Conservation (phyloP, 2,329 filamentous ascomycete genomes). For the Drechslerella coelobrocha region DNA sequence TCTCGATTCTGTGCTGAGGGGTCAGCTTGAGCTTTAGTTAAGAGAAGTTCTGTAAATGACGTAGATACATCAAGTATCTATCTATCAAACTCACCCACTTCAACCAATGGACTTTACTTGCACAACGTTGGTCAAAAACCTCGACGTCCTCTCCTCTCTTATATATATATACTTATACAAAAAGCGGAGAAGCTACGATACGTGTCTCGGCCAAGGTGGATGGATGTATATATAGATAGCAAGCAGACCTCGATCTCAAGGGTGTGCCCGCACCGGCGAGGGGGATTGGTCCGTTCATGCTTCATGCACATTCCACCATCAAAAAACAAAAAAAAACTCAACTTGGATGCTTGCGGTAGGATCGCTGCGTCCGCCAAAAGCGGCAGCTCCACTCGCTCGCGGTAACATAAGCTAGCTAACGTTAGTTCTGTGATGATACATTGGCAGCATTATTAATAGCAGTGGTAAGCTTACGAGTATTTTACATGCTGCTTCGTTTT, state of each 20-base stretch:
- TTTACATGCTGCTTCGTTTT: no score
- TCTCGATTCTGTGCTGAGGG: no score
- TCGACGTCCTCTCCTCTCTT: no score
- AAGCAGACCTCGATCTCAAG: no score
- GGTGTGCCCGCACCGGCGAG: constrained; percentile 25
- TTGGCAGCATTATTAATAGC: no score
- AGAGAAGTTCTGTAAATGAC: background rate
- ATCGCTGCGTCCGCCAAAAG: constrained; percentile 19
- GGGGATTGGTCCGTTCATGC: constrained; percentile 34
- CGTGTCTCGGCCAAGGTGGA: background rate
- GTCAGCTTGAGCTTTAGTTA: background rate
- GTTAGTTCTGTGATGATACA: no score
- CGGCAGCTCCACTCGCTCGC: constrained; percentile 31
- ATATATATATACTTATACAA: background rate
- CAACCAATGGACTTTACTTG: background rate
- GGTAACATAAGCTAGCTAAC: no score
- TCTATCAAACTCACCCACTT: no score
- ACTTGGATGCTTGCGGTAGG: constrained; percentile 23
- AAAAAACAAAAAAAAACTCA: background rate
- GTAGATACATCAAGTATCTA: no score
- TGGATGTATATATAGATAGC: background rate
- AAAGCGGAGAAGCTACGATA: constrained; percentile 4
- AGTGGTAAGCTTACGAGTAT: no score
- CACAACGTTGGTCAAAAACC: no score
- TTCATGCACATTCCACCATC: constrained; percentile 19